phyloP scores from a whole-genome alignment of 2,329 filamentous ascomycete species.

The Pseudonectria buxi region DNA sequence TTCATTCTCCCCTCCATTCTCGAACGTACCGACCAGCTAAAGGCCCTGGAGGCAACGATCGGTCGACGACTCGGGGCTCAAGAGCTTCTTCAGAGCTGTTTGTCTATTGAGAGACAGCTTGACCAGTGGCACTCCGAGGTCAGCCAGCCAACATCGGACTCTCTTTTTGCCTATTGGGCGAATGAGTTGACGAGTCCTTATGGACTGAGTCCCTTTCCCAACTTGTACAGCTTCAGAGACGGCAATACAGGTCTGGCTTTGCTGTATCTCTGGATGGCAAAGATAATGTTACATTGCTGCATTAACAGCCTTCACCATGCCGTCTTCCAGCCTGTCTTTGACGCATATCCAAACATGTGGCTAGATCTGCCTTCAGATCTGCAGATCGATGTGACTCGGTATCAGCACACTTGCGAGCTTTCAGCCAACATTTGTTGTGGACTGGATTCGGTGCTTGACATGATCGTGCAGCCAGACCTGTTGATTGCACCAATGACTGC shows the following conservation, averaged over 20 bases:
- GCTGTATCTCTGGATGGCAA: slow-evolving; percentile 47
- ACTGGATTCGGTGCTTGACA: slow-evolving; percentile 39
- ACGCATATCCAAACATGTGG: slow-evolving; percentile 33
- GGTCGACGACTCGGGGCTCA: slow-evolving; percentile 39
- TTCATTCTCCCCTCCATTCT: slow-evolving; percentile 42
- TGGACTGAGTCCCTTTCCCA: slow-evolving; percentile 36
- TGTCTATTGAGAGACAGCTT: slow-evolving; percentile 42
- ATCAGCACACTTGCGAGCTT: slow-evolving; percentile 37
- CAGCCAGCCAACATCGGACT: slow-evolving; percentile 19
- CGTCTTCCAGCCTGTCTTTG: slow-evolving; percentile 38
- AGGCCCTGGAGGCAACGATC: slow-evolving; percentile 32
- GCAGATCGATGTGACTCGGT: slow-evolving; percentile 35
- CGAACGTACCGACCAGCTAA: slow-evolving; percentile 36
- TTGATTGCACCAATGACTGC: slow-evolving; percentile 37
- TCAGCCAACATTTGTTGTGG: slow-evolving; percentile 45
- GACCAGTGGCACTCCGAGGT: slow-evolving; percentile 39
- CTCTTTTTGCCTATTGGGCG: slow-evolving; percentile 34
- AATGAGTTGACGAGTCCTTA: slow-evolving; percentile 24
- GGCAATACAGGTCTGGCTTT: slow-evolving; percentile 39
- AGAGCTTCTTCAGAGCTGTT: slow-evolving; percentile 41
- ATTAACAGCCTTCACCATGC: slow-evolving; percentile 38
- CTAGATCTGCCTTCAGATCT: slow-evolving; percentile 32
- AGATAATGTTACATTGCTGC: slow-evolving; percentile 43
- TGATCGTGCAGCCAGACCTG: slow-evolving; percentile 40
- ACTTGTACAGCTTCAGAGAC: slow-evolving; percentile 39